Base-by-base conservation (phyloP, 495 filamentous ascomycete genomes). In the Aspergillus diversus region DNA sequence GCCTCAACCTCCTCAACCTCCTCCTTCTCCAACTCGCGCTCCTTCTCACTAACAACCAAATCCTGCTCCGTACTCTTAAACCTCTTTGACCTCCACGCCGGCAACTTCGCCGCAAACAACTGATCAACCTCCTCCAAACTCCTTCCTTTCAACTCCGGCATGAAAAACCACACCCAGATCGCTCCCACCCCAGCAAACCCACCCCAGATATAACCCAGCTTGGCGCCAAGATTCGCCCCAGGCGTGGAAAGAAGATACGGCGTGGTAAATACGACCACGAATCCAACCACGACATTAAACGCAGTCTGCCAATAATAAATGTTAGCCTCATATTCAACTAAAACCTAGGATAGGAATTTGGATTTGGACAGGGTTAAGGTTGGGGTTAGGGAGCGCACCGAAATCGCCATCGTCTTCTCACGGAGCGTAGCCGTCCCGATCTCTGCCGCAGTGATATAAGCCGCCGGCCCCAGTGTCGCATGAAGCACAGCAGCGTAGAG, bases 221-320 rank as follows among this genome's bases (percentile, higher is more conserved):
- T 17, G 5, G 49, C 49, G 49, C 49, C 49, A 5, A 52, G 49
- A 12, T 52, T 52, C 21, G 49, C 49, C 5, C 49, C 49, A 5
- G 49, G 49, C 49, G 49, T 52, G n/a, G 49, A 52, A 5, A 52
- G 49, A 32, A 52, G 49, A 31, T 52, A 52, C 17, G 49, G 49
- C 5, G 49, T 52, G 5, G 49, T 52, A 21, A 27, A 52, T 6
- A 52, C 49, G 49, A 52, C 49, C 17, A 31, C 49, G 21, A 52
- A 52, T 21, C 49, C 49, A 32, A 52, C 49, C n/a, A 52, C 49
- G n/a, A 52, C 49, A 12, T 52, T 52, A 11, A 21, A 52, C 12
- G 49, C 49, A 34, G 49, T 52, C 49, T 51, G 16, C 16, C 3
- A 5, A 21, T 31, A 27, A 9, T 6, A 39, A 39, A 6, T 39